Conservation (phyloP, 768 basidiomycete species). For the Collybia sp. region DNA sequence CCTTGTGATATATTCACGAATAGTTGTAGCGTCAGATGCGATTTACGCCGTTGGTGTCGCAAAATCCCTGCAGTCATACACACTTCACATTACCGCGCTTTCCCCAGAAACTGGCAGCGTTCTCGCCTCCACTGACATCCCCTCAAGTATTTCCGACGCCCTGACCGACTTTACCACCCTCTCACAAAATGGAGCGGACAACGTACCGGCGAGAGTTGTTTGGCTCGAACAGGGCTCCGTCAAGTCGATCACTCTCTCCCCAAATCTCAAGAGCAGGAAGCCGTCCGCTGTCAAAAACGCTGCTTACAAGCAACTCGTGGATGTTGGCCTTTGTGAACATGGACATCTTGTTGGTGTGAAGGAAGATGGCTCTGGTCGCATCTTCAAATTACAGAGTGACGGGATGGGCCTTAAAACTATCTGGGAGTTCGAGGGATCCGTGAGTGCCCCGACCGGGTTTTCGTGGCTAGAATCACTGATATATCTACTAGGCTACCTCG, state of each 20-base stretch:
- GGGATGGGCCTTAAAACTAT: constrained; percentile 28
- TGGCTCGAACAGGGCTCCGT: constrained; percentile 54
- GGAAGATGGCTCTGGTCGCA: constrained; percentile 48
- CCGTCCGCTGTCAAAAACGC: constrained; percentile 34
- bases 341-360: constrained; percentile 61
- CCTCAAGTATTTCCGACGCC: constrained; percentile 40
- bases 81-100: constrained; percentile 64
- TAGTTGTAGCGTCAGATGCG: constrained; percentile 46
- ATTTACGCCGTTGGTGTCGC: constrained; percentile 56
- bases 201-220: constrained; percentile 29
- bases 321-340: constrained; percentile 50
- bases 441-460: constrained; percentile 22
- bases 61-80: constrained; percentile 48
- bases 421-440: constrained; percentile 55
- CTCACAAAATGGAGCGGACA: not conserved
- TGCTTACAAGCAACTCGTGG: constrained; percentile 48
- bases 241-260: constrained; percentile 45
- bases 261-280: constrained; percentile 42
- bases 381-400: constrained; percentile 47
- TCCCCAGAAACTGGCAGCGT: constrained; percentile 49
- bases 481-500: constrained; percentile 31
- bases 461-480: not conserved
- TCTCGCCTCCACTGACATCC: constrained; percentile 43
- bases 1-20: constrained; percentile 56
- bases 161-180: constrained; percentile 25